Evolutionary conservation across 148 eudicot species (phyloP).

Genomic region (Euryodendron excelsum): DNA sequence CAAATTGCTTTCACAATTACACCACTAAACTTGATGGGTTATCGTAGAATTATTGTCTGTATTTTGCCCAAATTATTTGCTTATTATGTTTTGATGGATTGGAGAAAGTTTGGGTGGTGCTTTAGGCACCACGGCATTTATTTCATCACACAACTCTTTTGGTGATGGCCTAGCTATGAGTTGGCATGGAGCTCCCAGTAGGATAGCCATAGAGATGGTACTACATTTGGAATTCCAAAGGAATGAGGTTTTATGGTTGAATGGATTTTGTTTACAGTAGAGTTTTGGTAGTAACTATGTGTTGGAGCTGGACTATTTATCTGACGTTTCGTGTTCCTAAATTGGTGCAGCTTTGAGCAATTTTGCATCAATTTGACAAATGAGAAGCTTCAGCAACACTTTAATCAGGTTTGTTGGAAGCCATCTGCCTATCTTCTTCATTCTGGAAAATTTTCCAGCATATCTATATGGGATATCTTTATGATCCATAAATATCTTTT

Average conservation of each 20-base stretch:
- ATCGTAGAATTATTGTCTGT: not conserved
- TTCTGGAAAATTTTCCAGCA: slow-evolving; percentile 1
- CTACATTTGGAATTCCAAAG: not conserved
- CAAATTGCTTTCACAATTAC: not conserved
- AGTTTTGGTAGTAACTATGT: not conserved
- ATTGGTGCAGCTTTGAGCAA: slow-evolving; percentile 85
- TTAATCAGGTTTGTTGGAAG: slow-evolving; percentile 67
- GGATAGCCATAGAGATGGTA: not conserved
- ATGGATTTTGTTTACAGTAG: not conserved
- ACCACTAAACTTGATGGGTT: not conserved
- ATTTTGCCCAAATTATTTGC: not conserved
- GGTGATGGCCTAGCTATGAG: slow-evolving; percentile 11
- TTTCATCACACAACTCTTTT: not conserved
- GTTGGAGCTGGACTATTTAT: slow-evolving; percentile 10
- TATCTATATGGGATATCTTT: slow-evolving; percentile 7
- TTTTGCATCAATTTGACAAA: slow-evolving; percentile 97
- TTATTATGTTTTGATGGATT: not conserved
- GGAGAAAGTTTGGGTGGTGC: not conserved
- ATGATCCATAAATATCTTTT: slow-evolving; percentile 12
- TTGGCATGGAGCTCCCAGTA: not conserved
- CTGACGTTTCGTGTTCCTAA: not conserved
- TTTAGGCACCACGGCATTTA: not conserved
- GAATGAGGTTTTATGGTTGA: not conserved
- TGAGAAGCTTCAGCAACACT: slow-evolving; percentile 99
- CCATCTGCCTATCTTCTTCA: slow-evolving; percentile 15